Conservation (phyloP, 257 asterid genomes). For the Scutellaria galericulata region DNA sequence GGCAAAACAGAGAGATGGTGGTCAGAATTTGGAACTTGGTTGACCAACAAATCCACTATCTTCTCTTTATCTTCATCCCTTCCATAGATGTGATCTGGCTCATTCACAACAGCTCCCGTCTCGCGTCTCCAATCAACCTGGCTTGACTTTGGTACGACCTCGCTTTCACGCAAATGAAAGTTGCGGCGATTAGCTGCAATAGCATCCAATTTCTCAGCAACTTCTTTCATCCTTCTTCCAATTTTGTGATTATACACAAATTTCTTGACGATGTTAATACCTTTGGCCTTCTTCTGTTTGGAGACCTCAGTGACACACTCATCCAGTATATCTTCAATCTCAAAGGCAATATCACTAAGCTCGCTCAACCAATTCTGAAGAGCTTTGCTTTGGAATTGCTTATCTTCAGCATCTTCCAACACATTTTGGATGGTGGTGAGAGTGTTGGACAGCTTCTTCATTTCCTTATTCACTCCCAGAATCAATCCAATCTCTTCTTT, state of each 20-base stretch:
- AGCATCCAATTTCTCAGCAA: neutral
- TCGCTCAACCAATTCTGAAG: neutral
- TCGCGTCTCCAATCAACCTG: neutral
- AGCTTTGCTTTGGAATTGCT: neutral
- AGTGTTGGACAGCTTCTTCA: constrained; percentile 32
- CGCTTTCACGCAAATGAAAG: too few relatives aligned
- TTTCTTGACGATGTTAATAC: neutral
- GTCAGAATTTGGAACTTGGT: neutral
- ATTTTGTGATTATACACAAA: neutral
- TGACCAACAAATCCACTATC: neutral
- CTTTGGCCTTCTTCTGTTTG: neutral
- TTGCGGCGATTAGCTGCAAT: neutral
- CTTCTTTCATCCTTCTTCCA: neutral
- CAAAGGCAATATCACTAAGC: neutral
- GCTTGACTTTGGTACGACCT: too few relatives aligned
- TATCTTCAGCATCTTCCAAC: neutral
- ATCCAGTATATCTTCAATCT: neutral
- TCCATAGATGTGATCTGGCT: neutral
- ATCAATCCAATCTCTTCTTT: neutral
- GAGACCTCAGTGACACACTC: neutral
- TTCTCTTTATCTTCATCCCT: constrained; percentile 16
- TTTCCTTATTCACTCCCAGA: neutral
- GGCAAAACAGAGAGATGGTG: too few relatives aligned
- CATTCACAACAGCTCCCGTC: neutral
- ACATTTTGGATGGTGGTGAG: constrained; percentile 36